Conservation (phyloP, 305 asterid species). For the Fraxinus greggii region DNA sequence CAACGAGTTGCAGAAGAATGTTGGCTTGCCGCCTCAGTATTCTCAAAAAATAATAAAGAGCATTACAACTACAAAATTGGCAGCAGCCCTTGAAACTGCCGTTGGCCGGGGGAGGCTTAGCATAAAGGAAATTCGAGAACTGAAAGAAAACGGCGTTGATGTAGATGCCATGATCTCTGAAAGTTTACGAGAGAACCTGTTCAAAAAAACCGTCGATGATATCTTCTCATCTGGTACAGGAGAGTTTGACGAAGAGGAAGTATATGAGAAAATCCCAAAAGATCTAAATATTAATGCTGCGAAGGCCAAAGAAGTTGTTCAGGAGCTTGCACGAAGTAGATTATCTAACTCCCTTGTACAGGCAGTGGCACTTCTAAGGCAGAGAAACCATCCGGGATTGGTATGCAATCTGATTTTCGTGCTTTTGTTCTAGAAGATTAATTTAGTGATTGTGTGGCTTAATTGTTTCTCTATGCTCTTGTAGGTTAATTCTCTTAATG, state of each 20-base stretch:
- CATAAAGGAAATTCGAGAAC: conserved; percentile 83
- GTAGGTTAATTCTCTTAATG: conserved; percentile 84
- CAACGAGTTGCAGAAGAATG: conserved; percentile 65
- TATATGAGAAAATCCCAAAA: conserved; percentile 68
- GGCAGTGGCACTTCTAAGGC: conserved; percentile 83
- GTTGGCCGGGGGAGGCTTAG: conserved; percentile 84
- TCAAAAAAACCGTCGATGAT: conserved; percentile 64
- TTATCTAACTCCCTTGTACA: conserved; percentile 81
- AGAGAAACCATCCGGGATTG: conserved; percentile 73
- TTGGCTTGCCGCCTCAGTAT: conserved; percentile 81
- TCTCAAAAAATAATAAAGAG: conserved; percentile 78
- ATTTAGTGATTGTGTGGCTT: neutral
- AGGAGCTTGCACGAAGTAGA: conserved; percentile 65
- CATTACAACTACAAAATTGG: conserved; percentile 71
- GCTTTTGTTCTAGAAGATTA: neutral
- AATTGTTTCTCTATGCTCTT: conserved; percentile 11
- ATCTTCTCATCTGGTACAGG: conserved; percentile 96
- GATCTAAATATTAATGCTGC: conserved; percentile 66
- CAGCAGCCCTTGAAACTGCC: conserved; percentile 91
- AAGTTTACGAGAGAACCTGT: conserved; percentile 77
- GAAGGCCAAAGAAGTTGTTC: conserved; percentile 71
- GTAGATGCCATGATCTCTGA: conserved; percentile 72
- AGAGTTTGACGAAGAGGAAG: conserved; percentile 85
- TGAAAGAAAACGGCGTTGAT: conserved; percentile 79
- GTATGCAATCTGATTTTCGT: conserved; percentile 41